Percentiles rank a stretch among this genome's conserved stretches.
Evolutionary conservation across 139 green algal genomes (phyloP).

Genomic region (Parachlorella kessleri): DNA sequence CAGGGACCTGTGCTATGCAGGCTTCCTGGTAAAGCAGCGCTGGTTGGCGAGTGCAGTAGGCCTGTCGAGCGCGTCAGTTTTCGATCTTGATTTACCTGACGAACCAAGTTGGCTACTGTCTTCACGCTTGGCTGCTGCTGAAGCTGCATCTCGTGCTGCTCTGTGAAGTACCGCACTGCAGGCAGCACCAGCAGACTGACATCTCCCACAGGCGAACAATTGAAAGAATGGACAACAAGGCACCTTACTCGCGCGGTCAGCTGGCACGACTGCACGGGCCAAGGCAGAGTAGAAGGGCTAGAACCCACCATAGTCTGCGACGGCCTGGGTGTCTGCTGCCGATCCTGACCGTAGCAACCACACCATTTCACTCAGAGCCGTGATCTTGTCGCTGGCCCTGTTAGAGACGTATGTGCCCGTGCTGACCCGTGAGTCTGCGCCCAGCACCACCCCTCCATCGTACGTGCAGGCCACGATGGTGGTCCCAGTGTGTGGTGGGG

Average conservation of each 20-base stretch:
- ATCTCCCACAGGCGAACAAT: too few relatives aligned
- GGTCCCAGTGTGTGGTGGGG: slow-evolving; percentile 63
- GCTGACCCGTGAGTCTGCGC: slow-evolving; percentile 85
- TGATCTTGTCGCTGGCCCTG: slow-evolving; percentile 95
- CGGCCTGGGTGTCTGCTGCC: slow-evolving; percentile 87
- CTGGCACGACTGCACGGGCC: too few relatives aligned
- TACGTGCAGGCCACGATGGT: slow-evolving; percentile 91
- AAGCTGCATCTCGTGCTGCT: slow-evolving; percentile 62
- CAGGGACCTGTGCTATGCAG: too few relatives aligned
- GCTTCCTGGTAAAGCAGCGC: too few relatives aligned
- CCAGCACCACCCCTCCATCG: slow-evolving; percentile 90
- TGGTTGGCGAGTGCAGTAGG: neutral
- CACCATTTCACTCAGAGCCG: slow-evolving; percentile 79
- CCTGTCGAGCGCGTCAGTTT: neutral
- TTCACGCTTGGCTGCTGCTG: slow-evolving; percentile 66
- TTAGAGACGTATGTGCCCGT: slow-evolving; percentile 96
- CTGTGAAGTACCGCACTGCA: slow-evolving; percentile 58
- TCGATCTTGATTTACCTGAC: slow-evolving; percentile 56
- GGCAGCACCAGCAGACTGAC: too few relatives aligned
- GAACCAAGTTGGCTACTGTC: slow-evolving; percentile 87
- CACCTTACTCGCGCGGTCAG: too few relatives aligned
- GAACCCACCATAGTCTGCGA: slow-evolving; percentile 85
- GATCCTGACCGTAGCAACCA: slow-evolving; percentile 84
- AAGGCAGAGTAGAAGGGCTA: too few relatives aligned
- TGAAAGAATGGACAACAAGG: too few relatives aligned